A percentile compares a stretch with the other conserved stretches of the same genome.
phyloP scores from a whole-genome alignment of 202 grass and related monocot species.

The Eragrostis tef region DNA sequence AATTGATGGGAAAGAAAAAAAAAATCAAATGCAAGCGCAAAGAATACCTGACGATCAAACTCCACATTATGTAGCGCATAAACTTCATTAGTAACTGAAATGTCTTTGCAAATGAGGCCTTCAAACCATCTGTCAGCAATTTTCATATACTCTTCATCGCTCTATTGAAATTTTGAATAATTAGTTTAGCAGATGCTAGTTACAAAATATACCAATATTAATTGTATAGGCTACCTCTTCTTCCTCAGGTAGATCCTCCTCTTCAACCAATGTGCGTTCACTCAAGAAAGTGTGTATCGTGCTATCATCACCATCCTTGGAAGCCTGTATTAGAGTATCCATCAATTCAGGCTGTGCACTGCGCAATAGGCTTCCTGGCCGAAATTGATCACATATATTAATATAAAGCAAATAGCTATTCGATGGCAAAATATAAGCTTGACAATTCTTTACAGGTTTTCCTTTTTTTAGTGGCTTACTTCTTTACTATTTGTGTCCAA shows the following conservation, averaged over 20 bases:
- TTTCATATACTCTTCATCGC: slow-evolving; percentile 61
- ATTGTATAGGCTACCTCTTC: slow-evolving; percentile 50
- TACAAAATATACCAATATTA: slow-evolving; percentile 29
- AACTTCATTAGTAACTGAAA: slow-evolving; percentile 87
- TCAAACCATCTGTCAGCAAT: slow-evolving; percentile 80
- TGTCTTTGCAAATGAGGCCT: slow-evolving; percentile 72
- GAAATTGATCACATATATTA: slow-evolving; percentile 45
- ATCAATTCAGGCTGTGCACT: slow-evolving; percentile 84
- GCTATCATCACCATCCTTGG: slow-evolving; percentile 73
- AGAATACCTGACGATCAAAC: slow-evolving; percentile 88
- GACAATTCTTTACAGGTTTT: not conserved
- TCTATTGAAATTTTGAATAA: slow-evolving; percentile 52
- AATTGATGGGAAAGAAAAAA: slow-evolving; percentile 23
- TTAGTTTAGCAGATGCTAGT: slow-evolving; percentile 27
- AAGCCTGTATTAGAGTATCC: slow-evolving; percentile 88
- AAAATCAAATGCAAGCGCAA: slow-evolving; percentile 27
- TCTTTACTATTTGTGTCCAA: slow-evolving; percentile 3
- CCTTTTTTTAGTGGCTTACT: not conserved
- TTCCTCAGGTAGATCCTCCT: slow-evolving; percentile 49
- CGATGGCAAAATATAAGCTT: slow-evolving; percentile 8
- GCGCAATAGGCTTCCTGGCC: slow-evolving; percentile 78
- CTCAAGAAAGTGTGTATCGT: slow-evolving; percentile 55
- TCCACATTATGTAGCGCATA: slow-evolving; percentile 82
- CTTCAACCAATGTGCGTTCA: slow-evolving; percentile 39
- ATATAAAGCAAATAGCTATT: slow-evolving; percentile 31